These are phyloP conservation scores for Mycena vitilis DNA, from an alignment of 768 basidiomycete species.

Conservation along the genomic window DNA sequence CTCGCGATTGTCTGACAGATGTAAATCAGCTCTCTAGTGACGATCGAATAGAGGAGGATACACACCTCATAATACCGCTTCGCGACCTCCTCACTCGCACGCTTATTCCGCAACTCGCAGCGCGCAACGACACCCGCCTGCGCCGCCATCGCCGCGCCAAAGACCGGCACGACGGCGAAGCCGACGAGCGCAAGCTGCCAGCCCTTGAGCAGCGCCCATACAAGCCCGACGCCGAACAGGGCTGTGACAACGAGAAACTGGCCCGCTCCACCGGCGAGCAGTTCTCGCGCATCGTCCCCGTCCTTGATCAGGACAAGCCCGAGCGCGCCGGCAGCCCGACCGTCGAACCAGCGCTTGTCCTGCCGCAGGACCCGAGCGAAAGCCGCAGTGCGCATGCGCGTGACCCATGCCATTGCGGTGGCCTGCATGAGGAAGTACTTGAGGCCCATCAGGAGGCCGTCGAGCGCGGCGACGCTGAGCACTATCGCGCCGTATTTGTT, in stretches of 20 bases:
- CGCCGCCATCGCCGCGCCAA: slow-evolving; percentile 77
- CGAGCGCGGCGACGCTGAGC: slow-evolving; percentile 77
- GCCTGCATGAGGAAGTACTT: slow-evolving; percentile 88
- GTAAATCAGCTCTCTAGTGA: slow-evolving; percentile 13
- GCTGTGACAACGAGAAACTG: slow-evolving; percentile 79
- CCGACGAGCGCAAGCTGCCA: slow-evolving; percentile 97
- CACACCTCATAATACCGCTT: slow-evolving; percentile 87
- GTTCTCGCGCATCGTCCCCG: slow-evolving; percentile 84
- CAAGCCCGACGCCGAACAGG: slow-evolving; percentile 86
- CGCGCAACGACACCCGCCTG: slow-evolving; percentile 79
- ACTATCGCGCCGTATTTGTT: slow-evolving; percentile 79
- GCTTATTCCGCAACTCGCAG: slow-evolving; percentile 85
- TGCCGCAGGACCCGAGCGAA: slow-evolving; percentile 75
- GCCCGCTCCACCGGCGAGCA: slow-evolving; percentile 79
- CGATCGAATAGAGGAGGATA: slow-evolving; percentile 32
- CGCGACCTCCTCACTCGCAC: slow-evolving; percentile 86
- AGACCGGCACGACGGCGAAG: slow-evolving; percentile 87
- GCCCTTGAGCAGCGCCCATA: slow-evolving; percentile 89
- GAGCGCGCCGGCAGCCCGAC: slow-evolving; percentile 66
- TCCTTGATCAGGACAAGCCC: slow-evolving; percentile 88
- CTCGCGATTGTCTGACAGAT: slow-evolving; percentile 75
- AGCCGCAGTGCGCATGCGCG: slow-evolving; percentile 65
- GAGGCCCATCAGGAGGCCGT: slow-evolving; percentile 79
- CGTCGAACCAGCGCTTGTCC: slow-evolving; percentile 91
- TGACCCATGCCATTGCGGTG: slow-evolving; percentile 80